phyloP scores from a whole-genome alignment of 805 yeast species.

The Saccharomycopsis lassenensis region DNA sequence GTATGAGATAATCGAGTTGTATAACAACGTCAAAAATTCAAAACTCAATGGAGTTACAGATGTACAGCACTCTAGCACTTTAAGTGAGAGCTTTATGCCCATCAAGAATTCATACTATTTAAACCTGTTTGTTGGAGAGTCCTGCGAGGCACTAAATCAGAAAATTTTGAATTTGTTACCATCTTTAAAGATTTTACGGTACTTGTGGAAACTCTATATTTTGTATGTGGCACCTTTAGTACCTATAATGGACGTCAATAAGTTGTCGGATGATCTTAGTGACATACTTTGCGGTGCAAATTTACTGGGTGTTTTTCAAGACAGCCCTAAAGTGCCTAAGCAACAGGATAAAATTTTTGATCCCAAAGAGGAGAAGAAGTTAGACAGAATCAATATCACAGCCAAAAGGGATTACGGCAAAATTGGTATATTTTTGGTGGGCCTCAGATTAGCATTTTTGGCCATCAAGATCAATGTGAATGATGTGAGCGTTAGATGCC shows the following conservation, averaged over 20 bases:
- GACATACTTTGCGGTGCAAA: constrained; percentile 6
- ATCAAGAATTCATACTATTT: background rate
- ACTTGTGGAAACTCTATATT: constrained; percentile 11
- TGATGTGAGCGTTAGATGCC: constrained; percentile 3
- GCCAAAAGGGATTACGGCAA: constrained; percentile 10
- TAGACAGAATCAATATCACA: constrained; percentile 4
- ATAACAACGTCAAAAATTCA: background rate
- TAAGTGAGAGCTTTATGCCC: too few species aligned
- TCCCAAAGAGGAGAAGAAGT: background rate
- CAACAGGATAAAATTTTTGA: background rate
- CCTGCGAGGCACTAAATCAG: constrained; percentile 2
- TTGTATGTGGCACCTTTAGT: constrained; percentile 11
- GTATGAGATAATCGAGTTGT: background rate
- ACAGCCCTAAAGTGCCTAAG: background rate
- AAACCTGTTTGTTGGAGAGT: background rate
- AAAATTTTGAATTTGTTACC: constrained; percentile 7
- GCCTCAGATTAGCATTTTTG: constrained; percentile 10
- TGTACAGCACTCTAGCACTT: background rate
- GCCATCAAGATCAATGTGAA: constrained; percentile 12
- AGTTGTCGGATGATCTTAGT: constrained; percentile 1
- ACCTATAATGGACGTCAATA: constrained; percentile 9
- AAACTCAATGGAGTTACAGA: background rate
- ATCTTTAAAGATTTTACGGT: constrained; percentile 2
- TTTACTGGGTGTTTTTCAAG: constrained; percentile 3
- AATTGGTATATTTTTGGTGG: constrained; percentile 6